Base-by-base conservation (phyloP, 2,329 filamentous ascomycete genomes). In the Diaporthe citri region DNA sequence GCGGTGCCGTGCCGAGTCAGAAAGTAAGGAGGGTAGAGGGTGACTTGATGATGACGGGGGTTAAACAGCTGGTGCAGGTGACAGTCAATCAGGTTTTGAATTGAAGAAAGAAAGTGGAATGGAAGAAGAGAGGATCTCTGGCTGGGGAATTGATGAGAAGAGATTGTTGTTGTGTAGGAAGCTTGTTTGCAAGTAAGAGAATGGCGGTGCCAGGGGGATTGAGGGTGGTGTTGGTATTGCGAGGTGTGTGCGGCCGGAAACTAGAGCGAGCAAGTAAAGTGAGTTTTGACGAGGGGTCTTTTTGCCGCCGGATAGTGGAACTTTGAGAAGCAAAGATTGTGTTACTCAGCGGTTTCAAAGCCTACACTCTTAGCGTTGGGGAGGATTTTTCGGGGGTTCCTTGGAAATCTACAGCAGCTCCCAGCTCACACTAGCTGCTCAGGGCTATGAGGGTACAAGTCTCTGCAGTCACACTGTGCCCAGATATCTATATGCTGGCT, bases 291-390 rank as follows among this genome's bases (percentile, higher is more conserved):
- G 43, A 43, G 25, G 71, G 71, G 57, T 25, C 71, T 72, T 64
- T 71, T 72, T 55, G 60, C 48, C 39, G 41, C 25, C 15, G 8
- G 57, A 72, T 62, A 39, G 57, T 62, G 71, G 71, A 72, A 72
- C 71, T 72, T 72, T 72, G 71, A 72, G 57, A 72, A 64, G 71
- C 71, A 72, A 72, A 64, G 48, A 72, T 52, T 64, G 71, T 72
- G 71, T 64, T 64, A 72, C 59, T 72, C 71, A 72, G 57, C 57
- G 17, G 57, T 55, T 64, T 64, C 46, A 55, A 52, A 55, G 71
- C 46, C 48, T 72, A 43, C 28, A 62, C 28, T 57, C 10, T 36
- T 72, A 64, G 57, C 57, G 64, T 69, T 55, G 46, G 64, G 48
- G 46, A 28, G 64, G 2, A 12, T 67, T 31, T 34, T 17, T 17